Base-by-base conservation (phyloP, 2,329 filamentous ascomycete genomes). In the Xylariaceae sp. region DNA sequence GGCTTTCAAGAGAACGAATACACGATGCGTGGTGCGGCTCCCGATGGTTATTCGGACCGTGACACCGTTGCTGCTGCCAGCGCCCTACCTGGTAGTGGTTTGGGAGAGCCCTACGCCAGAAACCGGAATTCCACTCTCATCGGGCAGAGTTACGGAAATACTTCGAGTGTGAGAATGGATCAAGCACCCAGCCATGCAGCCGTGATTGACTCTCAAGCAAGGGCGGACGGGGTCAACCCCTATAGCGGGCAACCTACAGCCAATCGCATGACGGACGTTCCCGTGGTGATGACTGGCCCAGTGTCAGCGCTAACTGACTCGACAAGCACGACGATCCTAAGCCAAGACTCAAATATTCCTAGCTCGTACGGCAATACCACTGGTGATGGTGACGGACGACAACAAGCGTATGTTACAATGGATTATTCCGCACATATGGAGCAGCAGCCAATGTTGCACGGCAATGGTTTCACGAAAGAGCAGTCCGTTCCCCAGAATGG, bases 51-150 rank as follows among this genome's bases (percentile, higher is more conserved):
- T 39, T 45, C 64, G 53, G 81, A 82, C 57, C 72, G 74, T 60
- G 77, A 81, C 58, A 64, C 79, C 55, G 71, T 78, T 52, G 79
- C 77, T 41, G 76, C 77, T 37, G 74, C 80, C 19, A 74, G 71
- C 34, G 74, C 72, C 32, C 63, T 79, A 9, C 74, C 79, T 0
- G 72, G 71, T 6, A 67, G 70, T 7, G 64, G 67, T 28, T 40
- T 61, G 39, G 63, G 60, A 13, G 63, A 67, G 44, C 62, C 61
- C 29, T 57, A 63, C 37, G 45, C 49, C 12, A 45, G 41, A 19
- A 50, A 47, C 31, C 41, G 48, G 19, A 43, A 45, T 7, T 48
- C 45, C 17, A 54, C 55, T 19, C 42, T 50, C 24, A 54, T 61
- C 36, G 59, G 58, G 12, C 60, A 66, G 32, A 55, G 59, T 19